Base-by-base conservation (phyloP, 2,329 filamentous ascomycete genomes). In the Colletotrichum brevisporum region DNA sequence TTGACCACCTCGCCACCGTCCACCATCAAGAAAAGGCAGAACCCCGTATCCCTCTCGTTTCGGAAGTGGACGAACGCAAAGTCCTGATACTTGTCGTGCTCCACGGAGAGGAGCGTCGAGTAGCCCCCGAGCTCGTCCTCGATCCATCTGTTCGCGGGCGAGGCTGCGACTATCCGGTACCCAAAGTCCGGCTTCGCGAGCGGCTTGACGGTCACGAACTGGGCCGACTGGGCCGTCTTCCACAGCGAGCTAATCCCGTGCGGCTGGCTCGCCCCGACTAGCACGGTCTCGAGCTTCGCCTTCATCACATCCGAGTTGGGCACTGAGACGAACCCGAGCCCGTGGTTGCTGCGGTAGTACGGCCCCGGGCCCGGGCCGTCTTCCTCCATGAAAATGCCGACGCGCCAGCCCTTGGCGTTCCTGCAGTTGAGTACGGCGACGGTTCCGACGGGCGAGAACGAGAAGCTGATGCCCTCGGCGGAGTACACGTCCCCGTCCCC, bases 341-440 rank as follows among this genome's bases (percentile, higher is more conserved):
- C 24, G 48, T 52, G 48, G 24, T 52, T 52, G 48, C 48, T n/a
- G 15, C 24, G 48, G 15, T 52, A 52, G 8, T 52, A 52, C 21
- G 18, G 48, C 21, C 10, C 10, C 9, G 21, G 10, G 27, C 48
- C 16, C 9, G 45, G n/a, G 9, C 6, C 16, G 5, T 21, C 10
- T 8, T 21, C n/a, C 4, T 52, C 48, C 48, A 52, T 52, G 24
- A 26, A 52, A 13, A 52, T 27, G 21, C 48, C 48, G 48, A 52
- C 48, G 4, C 48, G 48, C 10, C 12, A 27, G 1, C 48, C 24
- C 48, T 52, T 52, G 10, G 21, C 48, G 48, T 52, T 26, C 27
- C 21, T 27, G 48, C 48, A 52, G 13, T 52, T 52, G 21, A 52
- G 48, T 5, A 52, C 27, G 21, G 48, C 48, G 5, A 52, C 26